Conservation (phyloP, 345 rosid species). For the Nephelium lappaceum region DNA sequence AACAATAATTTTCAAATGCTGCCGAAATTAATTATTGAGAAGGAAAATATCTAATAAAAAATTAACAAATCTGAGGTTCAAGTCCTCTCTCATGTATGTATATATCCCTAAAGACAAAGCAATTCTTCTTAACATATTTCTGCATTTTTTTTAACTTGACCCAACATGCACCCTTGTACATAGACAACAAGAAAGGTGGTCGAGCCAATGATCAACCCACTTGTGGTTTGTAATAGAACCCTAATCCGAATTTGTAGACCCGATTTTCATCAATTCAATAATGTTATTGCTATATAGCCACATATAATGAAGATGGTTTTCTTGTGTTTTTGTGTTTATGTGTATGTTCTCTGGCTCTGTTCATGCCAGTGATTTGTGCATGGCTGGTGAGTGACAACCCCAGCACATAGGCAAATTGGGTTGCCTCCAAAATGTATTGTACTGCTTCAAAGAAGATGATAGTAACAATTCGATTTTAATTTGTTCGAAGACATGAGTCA, state of each 20-base stretch:
- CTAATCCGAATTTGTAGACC: conserved; percentile 29
- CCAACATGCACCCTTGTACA: conserved; percentile 30
- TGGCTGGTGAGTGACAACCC: conserved; percentile 32
- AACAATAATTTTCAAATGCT: neutral
- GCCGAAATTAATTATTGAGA: conserved; percentile 13
- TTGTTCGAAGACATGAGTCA: neutral
- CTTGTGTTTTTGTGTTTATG: neutral
- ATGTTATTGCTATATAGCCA: neutral
- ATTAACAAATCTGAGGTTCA: conserved; percentile 18
- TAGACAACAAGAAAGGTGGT: conserved; percentile 33
- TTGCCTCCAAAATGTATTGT: conserved; percentile 5
- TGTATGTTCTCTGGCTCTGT: neutral
- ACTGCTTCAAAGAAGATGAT: conserved; percentile 7
- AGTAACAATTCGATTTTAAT: neutral
- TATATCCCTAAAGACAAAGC: conserved; percentile 14
- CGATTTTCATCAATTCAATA: neutral
- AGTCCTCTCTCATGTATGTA: neutral
- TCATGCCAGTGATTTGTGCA: conserved; percentile 14
- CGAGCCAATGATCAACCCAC: conserved; percentile 27
- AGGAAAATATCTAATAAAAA: neutral
- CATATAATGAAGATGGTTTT: conserved; percentile 12
- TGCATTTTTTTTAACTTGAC: conserved; percentile 18
- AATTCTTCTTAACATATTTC: neutral
- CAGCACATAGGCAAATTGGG: neutral
- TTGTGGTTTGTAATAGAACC: conserved; percentile 23